phyloP scores from a whole-genome alignment of 1,139 yeast genomes.

The Pneumocystis wakefieldiae region DNA sequence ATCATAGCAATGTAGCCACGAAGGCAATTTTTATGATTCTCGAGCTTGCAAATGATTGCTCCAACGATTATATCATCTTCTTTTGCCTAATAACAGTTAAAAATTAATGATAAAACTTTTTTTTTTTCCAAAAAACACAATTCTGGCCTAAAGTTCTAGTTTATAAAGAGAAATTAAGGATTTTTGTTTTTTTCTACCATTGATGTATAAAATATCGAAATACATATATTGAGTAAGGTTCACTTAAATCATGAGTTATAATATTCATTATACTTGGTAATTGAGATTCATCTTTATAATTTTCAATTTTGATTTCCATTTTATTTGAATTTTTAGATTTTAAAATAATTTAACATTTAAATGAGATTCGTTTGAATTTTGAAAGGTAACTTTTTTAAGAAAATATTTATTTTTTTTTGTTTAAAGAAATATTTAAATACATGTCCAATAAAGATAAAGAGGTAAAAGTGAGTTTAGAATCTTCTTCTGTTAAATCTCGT shows the following conservation, averaged over 20 bases:
- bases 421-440: not conserved
- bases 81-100: constrained; percentile 13
- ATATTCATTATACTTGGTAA: constrained; percentile 18
- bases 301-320: not conserved
- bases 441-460: not conserved
- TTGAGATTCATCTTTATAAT: constrained; percentile 12
- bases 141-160: constrained; percentile 28
- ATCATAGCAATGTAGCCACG: constrained; percentile 95
- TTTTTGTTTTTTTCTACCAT: constrained; percentile 26
- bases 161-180: not conserved
- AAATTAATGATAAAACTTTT: constrained; percentile 15
- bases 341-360: not conserved
- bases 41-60: constrained; percentile 72
- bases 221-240: constrained; percentile 60
- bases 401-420: not conserved
- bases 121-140: constrained; percentile 30
- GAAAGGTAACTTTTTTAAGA: not conserved
- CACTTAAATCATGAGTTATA: constrained; percentile 48
- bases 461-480: not conserved
- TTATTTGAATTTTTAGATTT: not conserved
- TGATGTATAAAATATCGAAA: constrained; percentile 53
- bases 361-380: not conserved
- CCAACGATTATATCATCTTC: constrained; percentile 39
- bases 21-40: constrained; percentile 56
- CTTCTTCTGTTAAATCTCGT: not conserved